Evolutionary conservation across 768 basidiomycete species (phyloP), one percentile per base, ranked within the genome.

Genomic region (Auricularia sp.): DNA sequence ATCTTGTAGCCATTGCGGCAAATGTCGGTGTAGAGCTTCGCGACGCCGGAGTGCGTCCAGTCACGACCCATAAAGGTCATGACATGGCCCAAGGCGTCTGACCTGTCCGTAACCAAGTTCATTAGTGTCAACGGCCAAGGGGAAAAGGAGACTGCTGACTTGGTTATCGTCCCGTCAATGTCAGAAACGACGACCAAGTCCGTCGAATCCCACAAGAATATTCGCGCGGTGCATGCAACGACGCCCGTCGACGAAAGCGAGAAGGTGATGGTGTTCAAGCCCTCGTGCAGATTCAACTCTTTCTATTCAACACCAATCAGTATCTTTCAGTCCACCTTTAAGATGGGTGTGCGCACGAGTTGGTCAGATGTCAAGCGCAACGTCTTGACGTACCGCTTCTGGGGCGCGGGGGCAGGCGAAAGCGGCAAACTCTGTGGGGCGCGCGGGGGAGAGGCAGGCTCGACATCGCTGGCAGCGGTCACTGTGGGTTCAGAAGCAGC

Each of bases 91-190:
- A 98, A 79, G 1, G 93, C 96, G 75, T 98, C 96, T 1, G 95
- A 98, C 73, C 94, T 96, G 69, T 3, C 29, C 33, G 42, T 62
- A 35, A 37, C 0, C 33, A n/a, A 7, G 56, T 16, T 37, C 34
- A 45, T 18, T 5, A 21, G 56, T 21, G 29, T 29, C 29, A 29
- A 29, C 29, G 29, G 29, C 29, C 6, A 59, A 18, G 51, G 61
- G 42, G 3, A 18, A 2, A 71, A 14, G 8, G 13, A 8, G 13
- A 8, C 39, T 14, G 13, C 84, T 29, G 68, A 96, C 94, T 98
- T 98, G 8, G 97, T 99, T 72, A 99, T 99, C 1, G 96, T 99
- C 5, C 97, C 97, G 71, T 99, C 97, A 67, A 99, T 98, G 71
- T 99, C 97, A 51, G 94, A 97, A 47, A 99, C 86, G 33, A 99